A percentile compares a stretch with the other conserved stretches of the same genome.
phyloP scores from a whole-genome alignment of 1,284 basidiomycete species.

The Grifola frondosa region DNA sequence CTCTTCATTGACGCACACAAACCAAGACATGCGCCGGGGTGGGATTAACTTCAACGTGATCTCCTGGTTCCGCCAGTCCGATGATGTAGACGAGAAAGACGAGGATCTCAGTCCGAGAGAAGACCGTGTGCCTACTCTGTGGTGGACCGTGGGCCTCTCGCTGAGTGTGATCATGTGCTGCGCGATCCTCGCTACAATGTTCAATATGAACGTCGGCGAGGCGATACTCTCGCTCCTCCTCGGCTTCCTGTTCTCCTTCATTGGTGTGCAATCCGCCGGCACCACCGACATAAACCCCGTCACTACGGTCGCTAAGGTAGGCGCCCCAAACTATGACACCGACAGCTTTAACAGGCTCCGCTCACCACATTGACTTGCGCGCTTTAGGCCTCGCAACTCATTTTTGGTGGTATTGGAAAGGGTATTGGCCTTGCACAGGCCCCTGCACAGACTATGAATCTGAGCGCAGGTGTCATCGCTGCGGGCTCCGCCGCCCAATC shows the following conservation, averaged over 20 bases:
- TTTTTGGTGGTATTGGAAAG: constrained; percentile 61
- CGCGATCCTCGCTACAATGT: constrained; percentile 55
- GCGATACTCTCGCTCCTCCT: constrained; percentile 56
- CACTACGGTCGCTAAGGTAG: constrained; percentile 52
- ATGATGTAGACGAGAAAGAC: constrained; percentile 36
- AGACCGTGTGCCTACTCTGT: constrained; percentile 55
- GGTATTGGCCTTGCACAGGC: constrained; percentile 36
- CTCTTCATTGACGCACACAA: neutral
- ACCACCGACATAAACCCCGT: constrained; percentile 62
- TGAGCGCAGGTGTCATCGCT: constrained; percentile 59
- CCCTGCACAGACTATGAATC: constrained; percentile 53
- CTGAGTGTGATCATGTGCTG: constrained; percentile 52
- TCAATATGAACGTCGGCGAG: constrained; percentile 59
- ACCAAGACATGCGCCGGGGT: constrained; percentile 10
- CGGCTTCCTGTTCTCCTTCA: constrained; percentile 69
- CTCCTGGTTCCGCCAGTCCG: constrained; percentile 20
- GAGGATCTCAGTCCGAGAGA: constrained; percentile 49
- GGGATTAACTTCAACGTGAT: constrained; percentile 16
- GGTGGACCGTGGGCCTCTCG: constrained; percentile 55
- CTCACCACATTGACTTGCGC: no score
- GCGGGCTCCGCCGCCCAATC: constrained; percentile 61
- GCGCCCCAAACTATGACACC: constrained; percentile 4
- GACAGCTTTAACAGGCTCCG: no score
- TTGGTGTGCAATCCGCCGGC: constrained; percentile 63
- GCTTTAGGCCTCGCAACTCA: constrained; percentile 51